Percentiles rank a stretch among this genome's conserved stretches.
Evolutionary conservation across 2,329 filamentous ascomycete genomes (phyloP).

Genomic region (Trichophyton benhamiae): DNA sequence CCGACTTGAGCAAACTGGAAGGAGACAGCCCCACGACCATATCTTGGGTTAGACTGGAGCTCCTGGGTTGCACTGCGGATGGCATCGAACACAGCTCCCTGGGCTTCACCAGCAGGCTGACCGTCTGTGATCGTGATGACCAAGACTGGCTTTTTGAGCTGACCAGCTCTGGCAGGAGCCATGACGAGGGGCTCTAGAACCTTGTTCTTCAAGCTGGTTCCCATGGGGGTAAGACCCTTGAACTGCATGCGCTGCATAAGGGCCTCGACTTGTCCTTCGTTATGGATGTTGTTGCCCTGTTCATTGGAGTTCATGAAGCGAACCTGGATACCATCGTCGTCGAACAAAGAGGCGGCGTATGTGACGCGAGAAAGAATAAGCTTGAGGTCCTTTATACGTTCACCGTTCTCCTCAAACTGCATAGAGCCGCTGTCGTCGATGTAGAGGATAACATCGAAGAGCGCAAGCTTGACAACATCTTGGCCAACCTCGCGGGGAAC

Average conservation of each 20-base stretch:
- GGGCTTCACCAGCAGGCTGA: constrained; percentile 51
- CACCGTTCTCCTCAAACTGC: constrained; percentile 54
- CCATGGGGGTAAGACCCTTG: constrained; percentile 55
- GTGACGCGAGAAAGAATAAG: constrained; percentile 52
- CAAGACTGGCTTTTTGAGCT: constrained; percentile 51
- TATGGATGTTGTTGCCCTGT: constrained; percentile 44
- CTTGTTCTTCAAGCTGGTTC: constrained; percentile 49
- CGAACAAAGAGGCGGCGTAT: constrained; percentile 55
- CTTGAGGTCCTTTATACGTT: constrained; percentile 54
- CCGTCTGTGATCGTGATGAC: constrained; percentile 56
- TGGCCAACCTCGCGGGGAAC: constrained; percentile 49
- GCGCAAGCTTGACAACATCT: constrained; percentile 49
- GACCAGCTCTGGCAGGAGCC: constrained; percentile 38
- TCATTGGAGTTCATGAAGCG: constrained; percentile 57
- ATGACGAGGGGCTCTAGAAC: constrained; percentile 51
- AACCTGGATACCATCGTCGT: constrained; percentile 54
- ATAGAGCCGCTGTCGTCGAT: constrained; percentile 60
- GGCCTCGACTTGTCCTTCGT: constrained; percentile 45
- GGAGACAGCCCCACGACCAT: constrained; percentile 47
- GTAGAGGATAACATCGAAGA: constrained; percentile 52
- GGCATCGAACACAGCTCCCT: constrained; percentile 44
- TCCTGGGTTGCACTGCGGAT: constrained; percentile 45
- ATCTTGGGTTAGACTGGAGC: constrained; percentile 37
- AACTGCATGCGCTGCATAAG: constrained; percentile 49
- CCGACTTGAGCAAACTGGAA: constrained; percentile 61